Evolutionary conservation across 805 yeast species (phyloP).

Genomic region (Metschnikowia noctiluminum): DNA sequence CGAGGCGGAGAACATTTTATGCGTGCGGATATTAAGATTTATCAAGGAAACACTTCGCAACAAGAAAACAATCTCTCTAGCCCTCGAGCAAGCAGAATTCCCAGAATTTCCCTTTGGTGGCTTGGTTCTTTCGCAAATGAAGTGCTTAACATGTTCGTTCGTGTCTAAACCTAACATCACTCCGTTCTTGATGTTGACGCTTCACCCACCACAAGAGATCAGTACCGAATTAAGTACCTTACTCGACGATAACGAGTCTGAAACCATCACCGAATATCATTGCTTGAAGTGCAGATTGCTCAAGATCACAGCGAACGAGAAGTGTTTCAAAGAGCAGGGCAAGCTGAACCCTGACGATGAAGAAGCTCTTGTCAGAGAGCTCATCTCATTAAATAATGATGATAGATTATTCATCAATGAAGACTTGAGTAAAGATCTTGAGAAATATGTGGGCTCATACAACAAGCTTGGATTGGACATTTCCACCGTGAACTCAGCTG

Average conservation of each 20-base stretch:
- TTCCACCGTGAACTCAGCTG: constrained; percentile 53
- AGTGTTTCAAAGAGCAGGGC: constrained; percentile 19
- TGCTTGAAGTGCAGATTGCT: constrained; percentile 67
- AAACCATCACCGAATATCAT: constrained; percentile 74
- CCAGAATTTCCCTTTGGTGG: constrained; percentile 79
- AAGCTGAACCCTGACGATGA: constrained; percentile 24
- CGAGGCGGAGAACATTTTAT: constrained; percentile 54
- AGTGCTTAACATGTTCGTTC: constrained; percentile 64
- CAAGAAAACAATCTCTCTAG: constrained; percentile 1
- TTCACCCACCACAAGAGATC: constrained; percentile 63
- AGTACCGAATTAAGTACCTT: constrained; percentile 50
- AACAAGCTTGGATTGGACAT: constrained; percentile 42
- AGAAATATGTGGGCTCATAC: constrained; percentile 46
- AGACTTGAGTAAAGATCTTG: constrained; percentile 54
- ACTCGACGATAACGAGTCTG: constrained; percentile 54
- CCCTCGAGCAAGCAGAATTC: constrained; percentile 22
- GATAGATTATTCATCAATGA: constrained; percentile 54
- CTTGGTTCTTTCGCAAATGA: constrained; percentile 58
- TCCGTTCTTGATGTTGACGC: constrained; percentile 67
- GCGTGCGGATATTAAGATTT: constrained; percentile 33
- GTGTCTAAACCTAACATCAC: constrained; percentile 56
- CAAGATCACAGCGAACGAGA: constrained; percentile 30
- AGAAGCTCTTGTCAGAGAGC: constrained; percentile 27
- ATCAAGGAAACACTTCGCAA: constrained; percentile 11
- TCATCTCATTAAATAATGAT: constrained; percentile 34